Evolutionary conservation across 257 asterid species (phyloP), one percentile per base, ranked within the genome.

Genomic region (Lavandula angustifolia): DNA sequence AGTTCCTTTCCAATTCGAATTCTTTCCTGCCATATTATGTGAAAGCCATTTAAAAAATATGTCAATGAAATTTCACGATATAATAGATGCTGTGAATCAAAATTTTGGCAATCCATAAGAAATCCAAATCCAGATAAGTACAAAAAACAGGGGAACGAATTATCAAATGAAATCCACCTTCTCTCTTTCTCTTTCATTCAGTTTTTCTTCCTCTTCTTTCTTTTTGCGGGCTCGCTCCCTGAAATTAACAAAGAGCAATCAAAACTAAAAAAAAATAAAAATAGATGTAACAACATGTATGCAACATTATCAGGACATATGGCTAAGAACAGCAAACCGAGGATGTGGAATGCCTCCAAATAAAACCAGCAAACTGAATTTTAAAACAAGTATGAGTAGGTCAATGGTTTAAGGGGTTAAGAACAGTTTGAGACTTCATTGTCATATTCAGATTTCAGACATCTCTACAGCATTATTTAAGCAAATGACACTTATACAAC

Each of bases 141-240:
- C 14, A 44, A 29, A 59, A 22, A 60, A 62, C 40, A 46, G 29
- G 42, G 42, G 60, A 52, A 18, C 38, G 4, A 57, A n/a, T 46
- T 65, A 51, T 12, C 1, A 60, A 35, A 29, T 11, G 17, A 40
- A 22, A 66, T 54, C 68, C 60, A 87, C 98, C 95, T 91, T 91
- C 76, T 91, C 98, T 80, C 85, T 76, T 67, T 91, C 96, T 78
- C 85, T 82, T 75, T 91, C 98, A 81, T 37, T 88, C 77, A 69
- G 89, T 58, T 82, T 91, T 68, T 91, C 98, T 81, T 88, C 98
- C 85, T 88, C 98, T 80, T 91, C 96, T 77, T 91, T 91, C 92
- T 91, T 91, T 77, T 84, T 87, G 58, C 91, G 95, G 68, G 98
- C 96, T 65, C 92, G 79, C 76, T 87, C 98, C 87, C 96, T 90